Base-by-base conservation (phyloP, 2,329 filamentous ascomycete species). In the Akanthomyces muscarius region DNA sequence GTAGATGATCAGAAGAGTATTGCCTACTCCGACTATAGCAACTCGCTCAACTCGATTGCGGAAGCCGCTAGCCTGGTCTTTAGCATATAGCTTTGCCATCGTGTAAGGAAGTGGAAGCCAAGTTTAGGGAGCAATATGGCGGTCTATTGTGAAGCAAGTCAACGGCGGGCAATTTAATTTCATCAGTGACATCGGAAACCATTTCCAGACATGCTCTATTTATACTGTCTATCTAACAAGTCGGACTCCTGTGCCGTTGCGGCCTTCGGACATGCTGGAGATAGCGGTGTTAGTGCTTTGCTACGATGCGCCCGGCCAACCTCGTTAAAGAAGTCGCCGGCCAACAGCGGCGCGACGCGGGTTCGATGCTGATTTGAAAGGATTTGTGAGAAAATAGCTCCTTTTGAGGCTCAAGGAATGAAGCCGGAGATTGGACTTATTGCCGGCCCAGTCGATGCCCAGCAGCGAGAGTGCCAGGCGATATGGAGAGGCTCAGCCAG, bases 11-110 rank as follows among this genome's bases (percentile, higher is more conserved):
- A 51, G 13, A 41, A 4, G 11, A 28, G 14, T 5, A 45, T 4
- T 30, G 73, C 76, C 72, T 74, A 80, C 78, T 1, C 78, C 78
- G 8, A 80, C 74, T 25, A 81, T 74, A 38, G 77, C 76, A 0
- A 80, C 70, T 28, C 72, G 77, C 65, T 77, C 71, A 18, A 79
- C 69, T 45, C 63, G 36, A 65, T 79, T 79, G 11, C 52, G 67
- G 53, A 70, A 69, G 63, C 65, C 69, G 0, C 36, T 14, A 0
- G 71, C 68, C 66, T 71, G 64, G 25, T 67, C 59, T 41, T 64
- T 69, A 48, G 69, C 69, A 48, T 72, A 69, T n/a, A 28, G 23
- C 36, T 54, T 16, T 11, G 36, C 36, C 51, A 54, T 54, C 3
- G 21, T 53, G n/a, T 41, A 21, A 21, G 18, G 33, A 7, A 18